Percentiles rank a stretch among this genome's conserved stretches.
Evolutionary conservation across 495 filamentous ascomycete genomes (phyloP).

Genomic region (Ramalina intermedia): DNA sequence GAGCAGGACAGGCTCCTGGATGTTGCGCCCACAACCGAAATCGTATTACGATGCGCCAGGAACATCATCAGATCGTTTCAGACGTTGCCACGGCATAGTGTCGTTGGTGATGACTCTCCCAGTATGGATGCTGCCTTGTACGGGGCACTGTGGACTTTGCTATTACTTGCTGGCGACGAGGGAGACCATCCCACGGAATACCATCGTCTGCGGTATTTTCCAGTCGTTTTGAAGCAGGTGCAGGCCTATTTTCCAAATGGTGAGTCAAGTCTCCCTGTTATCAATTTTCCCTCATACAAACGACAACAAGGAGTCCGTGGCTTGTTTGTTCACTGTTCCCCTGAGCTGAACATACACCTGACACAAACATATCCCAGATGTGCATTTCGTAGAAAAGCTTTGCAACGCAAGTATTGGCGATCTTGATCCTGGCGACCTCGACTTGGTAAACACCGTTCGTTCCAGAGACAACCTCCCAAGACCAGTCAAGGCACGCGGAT

Average conservation of each 20-base stretch:
- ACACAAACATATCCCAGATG: conserved; percentile 25
- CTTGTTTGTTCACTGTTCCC: too few relatives aligned
- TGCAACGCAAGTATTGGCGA: conserved; percentile 42
- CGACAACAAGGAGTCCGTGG: not conserved
- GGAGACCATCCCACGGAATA: conserved; percentile 21
- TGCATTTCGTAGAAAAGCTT: conserved; percentile 48
- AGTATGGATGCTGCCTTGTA: conserved; percentile 60
- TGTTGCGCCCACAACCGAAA: conserved; percentile 43
- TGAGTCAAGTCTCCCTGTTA: conserved; percentile 11
- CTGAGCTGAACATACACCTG: too few relatives aligned
- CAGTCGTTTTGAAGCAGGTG: conserved; percentile 52
- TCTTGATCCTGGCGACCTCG: conserved; percentile 29
- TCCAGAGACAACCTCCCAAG: conserved; percentile 47
- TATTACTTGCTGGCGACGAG: conserved; percentile 40
- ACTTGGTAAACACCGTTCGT: conserved; percentile 43
- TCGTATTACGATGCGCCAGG: conserved; percentile 60
- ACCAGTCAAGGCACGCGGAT: conserved; percentile 29
- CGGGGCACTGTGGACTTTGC: conserved; percentile 61
- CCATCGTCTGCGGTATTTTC: conserved; percentile 46
- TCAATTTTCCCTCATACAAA: not conserved
- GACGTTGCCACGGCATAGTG: conserved; percentile 18
- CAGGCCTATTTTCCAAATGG: conserved; percentile 35
- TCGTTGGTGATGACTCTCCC: conserved; percentile 15
- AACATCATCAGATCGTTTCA: conserved; percentile 60
- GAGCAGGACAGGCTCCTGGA: conserved; percentile 43